A percentile compares a stretch with the other conserved stretches of the same genome.
phyloP scores from a whole-genome alignment of 768 basidiomycete species.

The Fomitopsis pulvina region DNA sequence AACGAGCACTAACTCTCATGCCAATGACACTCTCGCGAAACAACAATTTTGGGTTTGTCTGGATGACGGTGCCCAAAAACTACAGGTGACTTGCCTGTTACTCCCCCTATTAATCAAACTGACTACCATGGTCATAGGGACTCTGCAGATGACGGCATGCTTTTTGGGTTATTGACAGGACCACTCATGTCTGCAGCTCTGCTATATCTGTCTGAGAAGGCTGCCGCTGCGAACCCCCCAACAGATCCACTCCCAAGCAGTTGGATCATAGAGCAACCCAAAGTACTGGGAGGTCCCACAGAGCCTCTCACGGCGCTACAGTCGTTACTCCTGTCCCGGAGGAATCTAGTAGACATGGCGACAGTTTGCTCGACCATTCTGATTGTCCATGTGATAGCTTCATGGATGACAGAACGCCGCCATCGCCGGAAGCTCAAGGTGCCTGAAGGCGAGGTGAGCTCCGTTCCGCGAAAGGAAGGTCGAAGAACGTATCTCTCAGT shows the following conservation, averaged over 20 bases:
- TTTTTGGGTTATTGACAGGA: conserved; percentile 78
- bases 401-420: conserved; percentile 65
- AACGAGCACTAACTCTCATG: conserved; percentile 25
- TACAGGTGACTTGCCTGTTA: conserved; percentile 48
- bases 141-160: conserved; percentile 77
- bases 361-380: conserved; percentile 78
- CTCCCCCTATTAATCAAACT: background rate
- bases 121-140: conserved; percentile 39
- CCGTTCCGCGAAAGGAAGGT: conserved; percentile 70
- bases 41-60: conserved; percentile 63
- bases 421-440: conserved; percentile 33
- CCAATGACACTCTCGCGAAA: conserved; percentile 28
- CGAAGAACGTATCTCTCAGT: conserved; percentile 57
- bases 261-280: conserved; percentile 79
- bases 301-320: conserved; percentile 38
- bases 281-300: conserved; percentile 39
- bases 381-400: conserved; percentile 72
- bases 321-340: conserved; percentile 61
- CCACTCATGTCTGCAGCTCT: conserved; percentile 74
- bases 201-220: conserved; percentile 43
- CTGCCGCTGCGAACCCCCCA: conserved; percentile 17
- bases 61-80: conserved; percentile 90
- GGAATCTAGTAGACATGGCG: conserved; percentile 70
- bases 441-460: conserved; percentile 64
- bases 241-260: conserved; percentile 38